Conservation (phyloP, 2,329 filamentous ascomycete genomes). For the Ramularia endophylla region DNA sequence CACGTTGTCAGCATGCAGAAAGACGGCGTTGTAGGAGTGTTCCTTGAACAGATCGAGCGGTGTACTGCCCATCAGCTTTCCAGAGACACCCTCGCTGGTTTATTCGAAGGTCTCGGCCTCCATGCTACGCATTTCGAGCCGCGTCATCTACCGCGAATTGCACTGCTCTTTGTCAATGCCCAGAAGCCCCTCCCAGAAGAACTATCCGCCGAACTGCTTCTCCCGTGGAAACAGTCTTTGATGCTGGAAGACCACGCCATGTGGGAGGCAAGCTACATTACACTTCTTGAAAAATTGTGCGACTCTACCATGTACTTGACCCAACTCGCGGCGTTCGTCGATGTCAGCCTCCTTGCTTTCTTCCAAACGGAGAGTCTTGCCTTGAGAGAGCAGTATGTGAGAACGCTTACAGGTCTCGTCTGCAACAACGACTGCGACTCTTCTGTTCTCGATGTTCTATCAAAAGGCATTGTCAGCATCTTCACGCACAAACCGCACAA, state of each 20-base stretch:
- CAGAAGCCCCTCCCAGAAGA: slow-evolving; percentile 14
- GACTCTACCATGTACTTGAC: slow-evolving; percentile 12
- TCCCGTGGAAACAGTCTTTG: slow-evolving; percentile 17
- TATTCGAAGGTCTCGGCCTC: slow-evolving; percentile 11
- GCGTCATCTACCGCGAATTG: slow-evolving; percentile 17
- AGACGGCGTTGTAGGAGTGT: slow-evolving; percentile 13
- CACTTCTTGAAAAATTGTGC: slow-evolving; percentile 14
- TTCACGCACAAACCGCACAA: slow-evolving; percentile 21
- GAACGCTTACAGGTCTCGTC: slow-evolving; percentile 13
- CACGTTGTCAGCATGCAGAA: slow-evolving; percentile 8
- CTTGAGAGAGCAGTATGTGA: slow-evolving; percentile 16
- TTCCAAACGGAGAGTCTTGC: slow-evolving; percentile 15
- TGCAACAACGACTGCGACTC: slow-evolving; percentile 6
- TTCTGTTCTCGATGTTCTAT: slow-evolving; percentile 12
- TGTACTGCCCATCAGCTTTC: no score
- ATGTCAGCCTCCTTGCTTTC: slow-evolving; percentile 16
- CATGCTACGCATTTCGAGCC: slow-evolving; percentile 15
- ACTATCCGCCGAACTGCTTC: slow-evolving; percentile 13
- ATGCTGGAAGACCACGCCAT: slow-evolving; percentile 19
- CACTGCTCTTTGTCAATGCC: slow-evolving; percentile 20
- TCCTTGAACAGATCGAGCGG: slow-evolving; percentile 12
- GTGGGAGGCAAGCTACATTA: slow-evolving; percentile 16
- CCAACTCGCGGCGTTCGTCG: slow-evolving; percentile 18
- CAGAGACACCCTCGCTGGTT: no score
- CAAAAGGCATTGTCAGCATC: slow-evolving; percentile 17